Base-by-base conservation (phyloP, 768 basidiomycete species). In the Tylopilus intermedius region DNA sequence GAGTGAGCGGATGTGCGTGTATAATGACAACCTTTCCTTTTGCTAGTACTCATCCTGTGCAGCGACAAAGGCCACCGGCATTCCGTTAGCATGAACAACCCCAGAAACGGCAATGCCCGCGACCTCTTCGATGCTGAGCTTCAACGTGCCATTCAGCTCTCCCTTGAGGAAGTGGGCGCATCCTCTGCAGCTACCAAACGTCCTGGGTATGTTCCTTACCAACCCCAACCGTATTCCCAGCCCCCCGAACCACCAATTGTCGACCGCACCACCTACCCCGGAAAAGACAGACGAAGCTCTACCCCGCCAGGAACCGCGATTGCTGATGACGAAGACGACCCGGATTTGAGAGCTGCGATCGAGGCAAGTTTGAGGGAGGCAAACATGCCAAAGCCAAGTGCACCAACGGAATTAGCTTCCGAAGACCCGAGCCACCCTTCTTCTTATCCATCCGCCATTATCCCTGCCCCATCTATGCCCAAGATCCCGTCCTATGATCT, bases 281-380 rank as follows among this genome's bases (percentile, higher is more conserved):
- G 61, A 14, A 32, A 45, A 21, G 54, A 37, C 11, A 51, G 53
- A 47, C 59, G 55, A 45, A 52, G 41, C 14, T 62, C 60, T 10
- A 46, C 51, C 43, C 63, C 71, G 29, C 43, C 60, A 7, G 58
- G 62, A 29, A 29, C 54, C 13, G 59, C 63, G 14, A 72, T 68
- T 5, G 15, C 37, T 3, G 82, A 76, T 10, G 88, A 91, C 10
- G 94, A 95, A 30, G 89, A 95, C 3, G 95, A 99, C 68, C 88
- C 89, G 10, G 94, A 98, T 53, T 74, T 99, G 18, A 81, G 78
- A 53, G 90, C 95, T 18, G 96, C 96, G 0, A 99, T 99, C 47
- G 93, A 97, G 65, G 96, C 96, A 0, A 92, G 89, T 65, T 69
- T 99, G 56, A 78, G 84, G n/a, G 96, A 99, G 61, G 85, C 80